Percentiles rank a stretch among this genome's conserved stretches.
phyloP scores from a whole-genome alignment of 106 monocot genomes.

The Posidonia australis region DNA sequence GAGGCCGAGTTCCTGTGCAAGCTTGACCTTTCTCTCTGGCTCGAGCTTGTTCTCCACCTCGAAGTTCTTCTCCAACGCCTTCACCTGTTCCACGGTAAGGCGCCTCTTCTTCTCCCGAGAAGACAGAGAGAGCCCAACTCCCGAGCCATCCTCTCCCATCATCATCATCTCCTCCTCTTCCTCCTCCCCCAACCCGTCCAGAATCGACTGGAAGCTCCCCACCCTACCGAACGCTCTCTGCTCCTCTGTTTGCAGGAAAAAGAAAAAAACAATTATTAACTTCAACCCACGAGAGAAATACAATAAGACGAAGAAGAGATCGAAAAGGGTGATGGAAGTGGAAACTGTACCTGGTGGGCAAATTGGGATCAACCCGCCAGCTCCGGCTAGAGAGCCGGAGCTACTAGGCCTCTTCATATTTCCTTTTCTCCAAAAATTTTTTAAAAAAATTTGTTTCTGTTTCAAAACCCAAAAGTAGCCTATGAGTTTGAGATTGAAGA shows the following conservation, averaged over 20 bases:
- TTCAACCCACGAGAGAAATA: neutral
- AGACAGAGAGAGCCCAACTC: constrained; percentile 1
- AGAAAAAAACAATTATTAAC: neutral
- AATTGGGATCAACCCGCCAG: constrained; percentile 5
- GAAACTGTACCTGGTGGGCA: constrained; percentile 18
- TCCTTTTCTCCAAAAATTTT: neutral
- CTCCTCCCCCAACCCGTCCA: constrained; percentile 17
- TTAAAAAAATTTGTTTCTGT: neutral
- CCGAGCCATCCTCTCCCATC: constrained; percentile 6
- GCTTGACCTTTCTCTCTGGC: constrained; percentile 62
- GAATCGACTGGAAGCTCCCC: constrained; percentile 4
- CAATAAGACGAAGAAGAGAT: neutral
- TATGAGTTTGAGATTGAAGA: neutral
- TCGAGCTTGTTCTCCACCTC: constrained; percentile 77
- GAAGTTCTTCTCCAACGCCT: constrained; percentile 71
- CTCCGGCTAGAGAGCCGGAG: constrained; percentile 21
- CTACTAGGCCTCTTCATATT: constrained; percentile 40
- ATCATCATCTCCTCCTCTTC: constrained; percentile 27
- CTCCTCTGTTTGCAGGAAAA: constrained; percentile 7
- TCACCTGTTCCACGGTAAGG: constrained; percentile 52
- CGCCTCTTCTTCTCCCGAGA: constrained; percentile 61
- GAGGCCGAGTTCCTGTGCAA: constrained; percentile 73
- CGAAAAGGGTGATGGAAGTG: neutral
- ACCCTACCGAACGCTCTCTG: constrained; percentile 8
- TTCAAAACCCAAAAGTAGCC: neutral